Evolutionary conservation across 192 early-diverging fungal genomes (phyloP).

Genomic region (Rhizoclosmatium sp.): DNA sequence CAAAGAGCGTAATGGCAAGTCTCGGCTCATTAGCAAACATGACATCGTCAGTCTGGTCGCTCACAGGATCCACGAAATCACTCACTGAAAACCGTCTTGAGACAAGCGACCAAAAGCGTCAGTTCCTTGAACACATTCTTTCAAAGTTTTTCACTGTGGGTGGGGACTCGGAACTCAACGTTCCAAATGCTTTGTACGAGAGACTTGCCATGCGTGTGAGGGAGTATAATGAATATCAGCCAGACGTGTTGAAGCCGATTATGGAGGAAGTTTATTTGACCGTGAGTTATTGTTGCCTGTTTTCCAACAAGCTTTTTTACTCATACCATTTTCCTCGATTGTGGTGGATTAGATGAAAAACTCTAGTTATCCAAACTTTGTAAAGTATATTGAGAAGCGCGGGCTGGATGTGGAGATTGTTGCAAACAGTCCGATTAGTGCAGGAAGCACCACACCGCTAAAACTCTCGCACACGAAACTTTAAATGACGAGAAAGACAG

Average conservation of each 20-base stretch:
- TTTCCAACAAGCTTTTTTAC: neutral
- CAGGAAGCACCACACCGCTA: neutral
- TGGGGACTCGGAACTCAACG: slow-evolving; percentile 1
- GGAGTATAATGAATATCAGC: slow-evolving; percentile 9
- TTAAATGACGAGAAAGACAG: neutral
- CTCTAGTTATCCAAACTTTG: slow-evolving; percentile 3
- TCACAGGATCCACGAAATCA: neutral
- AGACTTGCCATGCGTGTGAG: slow-evolving; percentile 1
- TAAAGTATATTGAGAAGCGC: neutral
- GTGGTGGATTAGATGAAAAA: neutral
- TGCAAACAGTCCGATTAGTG: neutral
- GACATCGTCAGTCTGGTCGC: neutral
- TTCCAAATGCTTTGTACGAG: slow-evolving; percentile 12
- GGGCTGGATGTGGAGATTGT: neutral
- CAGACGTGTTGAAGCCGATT: slow-evolving; percentile 3
- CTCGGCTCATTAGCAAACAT: slow-evolving; percentile 7
- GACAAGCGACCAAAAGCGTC: slow-evolving; percentile 2
- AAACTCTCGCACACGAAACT: neutral
- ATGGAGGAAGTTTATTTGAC: slow-evolving; percentile 33
- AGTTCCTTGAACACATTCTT: slow-evolving; percentile 3
- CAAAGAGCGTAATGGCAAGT: neutral
- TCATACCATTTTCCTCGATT: neutral
- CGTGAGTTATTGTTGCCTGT: neutral
- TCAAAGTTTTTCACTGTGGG: slow-evolving; percentile 11
- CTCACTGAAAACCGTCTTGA: neutral